Evolutionary conservation across 108 stramenopile species (phyloP).

Genomic region (Aureococcus anophagefferens): DNA sequence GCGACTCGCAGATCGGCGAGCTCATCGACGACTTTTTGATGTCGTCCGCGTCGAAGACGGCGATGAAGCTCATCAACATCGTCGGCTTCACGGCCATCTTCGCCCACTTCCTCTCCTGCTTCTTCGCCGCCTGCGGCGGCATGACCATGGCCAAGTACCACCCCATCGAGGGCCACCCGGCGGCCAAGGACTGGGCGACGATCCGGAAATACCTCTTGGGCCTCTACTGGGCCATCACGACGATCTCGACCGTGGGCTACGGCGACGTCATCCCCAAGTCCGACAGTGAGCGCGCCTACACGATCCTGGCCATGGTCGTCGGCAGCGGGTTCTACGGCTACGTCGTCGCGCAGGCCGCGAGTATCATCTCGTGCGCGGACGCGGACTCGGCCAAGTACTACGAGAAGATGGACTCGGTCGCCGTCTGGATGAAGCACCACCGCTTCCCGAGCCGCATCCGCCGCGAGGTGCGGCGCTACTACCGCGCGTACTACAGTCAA

Average conservation of each 20-base stretch:
- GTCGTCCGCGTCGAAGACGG: constrained; percentile 2
- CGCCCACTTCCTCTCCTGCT: constrained; percentile 5
- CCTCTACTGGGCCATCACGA: constrained; percentile 25
- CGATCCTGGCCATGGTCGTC: constrained; percentile 15
- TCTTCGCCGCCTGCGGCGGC: constrained; percentile 3
- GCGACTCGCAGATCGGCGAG: background rate
- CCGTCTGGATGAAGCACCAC: background rate
- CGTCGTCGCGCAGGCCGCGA: constrained; percentile 9
- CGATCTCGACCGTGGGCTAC: constrained; percentile 25
- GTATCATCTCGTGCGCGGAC: constrained; percentile 5
- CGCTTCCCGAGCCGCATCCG: background rate
- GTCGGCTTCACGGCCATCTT: constrained; percentile 4
- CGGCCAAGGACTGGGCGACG: background rate
- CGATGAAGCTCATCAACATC: constrained; percentile 8
- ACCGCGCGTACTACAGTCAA: background rate
- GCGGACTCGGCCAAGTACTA: constrained; percentile 4
- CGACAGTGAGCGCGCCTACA: constrained; percentile 7
- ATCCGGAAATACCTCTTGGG: constrained; percentile 10
- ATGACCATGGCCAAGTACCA: background rate
- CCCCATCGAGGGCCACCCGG: background rate
- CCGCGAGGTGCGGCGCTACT: background rate
- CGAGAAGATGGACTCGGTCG: constrained; percentile 4
- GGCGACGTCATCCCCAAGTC: constrained; percentile 18
- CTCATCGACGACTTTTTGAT: background rate
- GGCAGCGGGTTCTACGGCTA: constrained; percentile 19